Evolutionary conservation across 768 basidiomycete genomes (phyloP).

Genomic region (Clathrus columnatus): DNA sequence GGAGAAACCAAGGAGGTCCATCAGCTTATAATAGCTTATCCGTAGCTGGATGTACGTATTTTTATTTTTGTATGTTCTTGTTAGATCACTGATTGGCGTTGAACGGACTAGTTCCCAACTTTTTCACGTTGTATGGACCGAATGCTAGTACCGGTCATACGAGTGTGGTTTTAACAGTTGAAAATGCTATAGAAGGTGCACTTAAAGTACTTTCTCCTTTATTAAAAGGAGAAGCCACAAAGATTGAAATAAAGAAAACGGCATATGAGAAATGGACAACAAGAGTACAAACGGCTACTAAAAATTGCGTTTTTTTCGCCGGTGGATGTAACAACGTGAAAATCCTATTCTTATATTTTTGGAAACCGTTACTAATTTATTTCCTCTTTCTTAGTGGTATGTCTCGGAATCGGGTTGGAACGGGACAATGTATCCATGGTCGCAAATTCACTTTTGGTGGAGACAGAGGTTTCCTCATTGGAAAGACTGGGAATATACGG

Average conservation of each 20-base stretch:
- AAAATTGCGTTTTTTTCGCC: slow-evolving; percentile 7
- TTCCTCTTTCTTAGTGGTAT: not conserved
- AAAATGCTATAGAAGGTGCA: not conserved
- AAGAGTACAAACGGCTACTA: slow-evolving; percentile 12
- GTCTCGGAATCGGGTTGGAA: not conserved
- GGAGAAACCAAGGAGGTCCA: slow-evolving; percentile 13
- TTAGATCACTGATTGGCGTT: too few species aligned
- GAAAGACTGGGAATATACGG: not conserved
- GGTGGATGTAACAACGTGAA: not conserved
- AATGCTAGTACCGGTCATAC: not conserved
- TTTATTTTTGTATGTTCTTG: not conserved
- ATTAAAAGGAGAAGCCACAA: slow-evolving; percentile 5
- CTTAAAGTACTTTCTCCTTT: slow-evolving; percentile 13
- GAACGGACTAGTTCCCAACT: slow-evolving; percentile 10
- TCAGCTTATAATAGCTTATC: slow-evolving; percentile 11
- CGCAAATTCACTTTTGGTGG: slow-evolving; percentile 4
- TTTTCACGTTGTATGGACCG: slow-evolving; percentile 8
- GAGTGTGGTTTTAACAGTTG: not conserved
- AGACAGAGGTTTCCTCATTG: not conserved
- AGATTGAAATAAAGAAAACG: slow-evolving; percentile 15
- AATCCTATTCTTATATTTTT: too few species aligned
- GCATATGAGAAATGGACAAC: slow-evolving; percentile 13
- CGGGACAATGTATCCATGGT: slow-evolving; percentile 1
- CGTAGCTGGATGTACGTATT: not conserved
- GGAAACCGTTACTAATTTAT: too few species aligned